Conservation (phyloP, 169 alveolate genomes). For the Cryptosporidium bovis region DNA sequence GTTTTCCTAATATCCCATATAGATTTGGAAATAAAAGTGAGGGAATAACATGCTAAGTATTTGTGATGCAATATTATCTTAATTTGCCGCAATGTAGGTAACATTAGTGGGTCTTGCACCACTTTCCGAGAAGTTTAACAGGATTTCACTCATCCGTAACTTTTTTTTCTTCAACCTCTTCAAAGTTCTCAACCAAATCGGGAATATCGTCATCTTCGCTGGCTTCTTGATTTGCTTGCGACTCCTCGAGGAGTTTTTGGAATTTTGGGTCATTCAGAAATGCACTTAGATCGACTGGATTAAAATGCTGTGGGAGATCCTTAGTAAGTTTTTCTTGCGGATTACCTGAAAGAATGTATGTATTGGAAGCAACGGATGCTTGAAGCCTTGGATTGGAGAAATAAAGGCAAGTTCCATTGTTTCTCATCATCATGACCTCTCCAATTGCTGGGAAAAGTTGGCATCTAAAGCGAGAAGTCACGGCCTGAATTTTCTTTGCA, state of each 20-base stretch:
- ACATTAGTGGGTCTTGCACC: too few species aligned
- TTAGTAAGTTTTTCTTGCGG: conserved; percentile 90
- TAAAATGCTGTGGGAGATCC: conserved; percentile 81
- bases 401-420: conserved; percentile 92
- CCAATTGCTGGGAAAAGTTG: conserved; percentile 94
- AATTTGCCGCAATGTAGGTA: too few species aligned
- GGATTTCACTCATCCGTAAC: too few species aligned
- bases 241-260: conserved; percentile 73
- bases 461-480: conserved; percentile 92
- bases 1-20: too few species aligned
- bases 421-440: conserved; percentile 95
- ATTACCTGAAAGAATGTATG: conserved; percentile 93
- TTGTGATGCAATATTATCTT: too few species aligned
- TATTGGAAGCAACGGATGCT: conserved; percentile 93
- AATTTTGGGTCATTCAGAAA: conserved; percentile 77
- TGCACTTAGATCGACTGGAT: conserved; percentile 82
- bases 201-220: conserved; percentile 81
- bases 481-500: conserved; percentile 92
- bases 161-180: conserved; percentile 74
- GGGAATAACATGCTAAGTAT: too few species aligned
- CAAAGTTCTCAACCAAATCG: conserved; percentile 85
- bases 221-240: conserved; percentile 58
- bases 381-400: conserved; percentile 93
- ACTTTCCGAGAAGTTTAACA: too few species aligned
- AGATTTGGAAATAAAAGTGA: too few species aligned